Percentiles rank a stretch among this genome's conserved stretches.
phyloP scores from a whole-genome alignment of 306 rosid species.

The Castanea mollissima region DNA sequence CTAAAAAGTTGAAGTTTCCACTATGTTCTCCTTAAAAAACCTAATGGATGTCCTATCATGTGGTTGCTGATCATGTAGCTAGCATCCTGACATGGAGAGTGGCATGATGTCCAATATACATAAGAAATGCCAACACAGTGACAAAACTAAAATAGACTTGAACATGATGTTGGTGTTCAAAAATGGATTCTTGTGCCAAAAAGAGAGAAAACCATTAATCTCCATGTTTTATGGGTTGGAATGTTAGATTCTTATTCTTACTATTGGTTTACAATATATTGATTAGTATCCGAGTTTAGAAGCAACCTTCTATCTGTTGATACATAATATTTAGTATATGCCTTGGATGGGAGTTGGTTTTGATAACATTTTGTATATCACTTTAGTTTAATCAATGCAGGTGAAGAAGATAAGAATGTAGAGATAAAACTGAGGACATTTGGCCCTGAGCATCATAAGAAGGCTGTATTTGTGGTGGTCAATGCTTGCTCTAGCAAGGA shows the following conservation, averaged over 20 bases:
- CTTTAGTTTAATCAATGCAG: constrained; percentile 60
- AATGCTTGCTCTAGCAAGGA: constrained; percentile 99
- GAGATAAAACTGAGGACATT: constrained; percentile 92
- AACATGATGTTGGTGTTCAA: neutral
- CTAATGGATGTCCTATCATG: neutral
- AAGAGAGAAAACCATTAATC: neutral
- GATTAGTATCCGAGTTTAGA: constrained; percentile 18
- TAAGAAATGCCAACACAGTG: constrained; percentile 5
- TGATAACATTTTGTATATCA: constrained; percentile 27
- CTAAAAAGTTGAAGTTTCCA: neutral
- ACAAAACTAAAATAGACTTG: neutral
- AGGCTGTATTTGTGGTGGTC: constrained; percentile 80
- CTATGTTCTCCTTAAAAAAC: neutral
- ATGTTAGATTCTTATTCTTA: constrained; percentile 8
- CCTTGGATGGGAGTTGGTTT: constrained; percentile 26
- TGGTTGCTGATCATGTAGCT: neutral
- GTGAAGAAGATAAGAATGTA: constrained; percentile 93
- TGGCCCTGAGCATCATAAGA: constrained; percentile 56
- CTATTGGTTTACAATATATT: constrained; percentile 3
- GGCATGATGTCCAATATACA: constrained; percentile 4
- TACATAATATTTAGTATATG: constrained; percentile 26
- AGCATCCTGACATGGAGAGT: neutral
- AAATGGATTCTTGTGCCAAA: neutral
- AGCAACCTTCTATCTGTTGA: constrained; percentile 28
- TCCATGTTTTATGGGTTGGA: neutral